These are phyloP conservation scores for Myriosclerotinia duriaeana DNA, from an alignment of 2,329 filamentous ascomycete species.

Conservation along the genomic window DNA sequence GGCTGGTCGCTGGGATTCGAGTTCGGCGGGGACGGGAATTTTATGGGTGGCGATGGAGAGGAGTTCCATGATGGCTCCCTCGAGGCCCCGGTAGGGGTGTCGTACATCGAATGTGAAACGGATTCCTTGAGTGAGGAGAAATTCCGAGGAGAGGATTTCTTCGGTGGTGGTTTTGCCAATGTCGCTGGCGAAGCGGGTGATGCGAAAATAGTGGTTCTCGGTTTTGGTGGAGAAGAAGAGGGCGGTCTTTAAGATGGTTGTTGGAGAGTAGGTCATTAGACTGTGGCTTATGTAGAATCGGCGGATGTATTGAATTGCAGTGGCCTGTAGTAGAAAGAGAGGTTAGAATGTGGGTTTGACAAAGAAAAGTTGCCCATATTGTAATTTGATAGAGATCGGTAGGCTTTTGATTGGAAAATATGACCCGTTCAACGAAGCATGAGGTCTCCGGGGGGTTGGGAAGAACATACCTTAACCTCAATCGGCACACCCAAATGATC, in stretches of 20 bases:
- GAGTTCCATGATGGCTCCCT: constrained; percentile 83
- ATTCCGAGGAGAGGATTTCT: constrained; percentile 86
- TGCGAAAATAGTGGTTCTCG: constrained; percentile 68
- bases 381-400: no score
- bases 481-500: constrained; percentile 61
- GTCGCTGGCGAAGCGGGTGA: constrained; percentile 65
- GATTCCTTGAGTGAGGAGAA: constrained; percentile 85
- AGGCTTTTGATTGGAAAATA: accelerated
- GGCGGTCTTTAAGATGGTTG: constrained; percentile 82
- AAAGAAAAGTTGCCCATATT: background rate
- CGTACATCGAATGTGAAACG: constrained; percentile 91
- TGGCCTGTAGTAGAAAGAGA: constrained; percentile 32
- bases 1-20: constrained; percentile 24
- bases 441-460: background rate
- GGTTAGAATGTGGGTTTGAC: background rate
- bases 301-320: constrained; percentile 64
- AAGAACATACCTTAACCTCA: constrained; percentile 54
- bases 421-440: background rate
- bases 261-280: constrained; percentile 92
- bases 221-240: constrained; percentile 94
- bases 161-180: constrained; percentile 72
- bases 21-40: constrained; percentile 13
- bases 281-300: constrained; percentile 96
- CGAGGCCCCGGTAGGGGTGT: constrained; percentile 84
- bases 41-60: constrained; percentile 30